Conservation (phyloP, 2,329 filamentous ascomycete genomes). For the Fusarium sp. region DNA sequence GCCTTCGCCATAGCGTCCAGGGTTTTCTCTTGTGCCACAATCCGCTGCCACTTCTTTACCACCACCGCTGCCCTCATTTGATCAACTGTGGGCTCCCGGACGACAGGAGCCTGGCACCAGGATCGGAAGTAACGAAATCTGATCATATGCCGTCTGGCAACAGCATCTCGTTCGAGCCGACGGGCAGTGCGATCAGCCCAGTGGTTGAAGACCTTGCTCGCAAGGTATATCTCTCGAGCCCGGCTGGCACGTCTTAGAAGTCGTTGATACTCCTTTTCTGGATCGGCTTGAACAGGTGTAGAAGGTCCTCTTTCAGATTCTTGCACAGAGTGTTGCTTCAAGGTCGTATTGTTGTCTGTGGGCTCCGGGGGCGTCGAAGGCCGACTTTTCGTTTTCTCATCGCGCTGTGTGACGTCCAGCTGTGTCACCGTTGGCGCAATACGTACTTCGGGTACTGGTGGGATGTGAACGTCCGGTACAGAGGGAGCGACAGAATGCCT, state of each 20-base stretch:
- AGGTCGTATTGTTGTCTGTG: background rate
- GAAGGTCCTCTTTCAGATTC: constrained; percentile 14
- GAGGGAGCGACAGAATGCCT: background rate
- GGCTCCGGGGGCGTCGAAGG: constrained; percentile 15
- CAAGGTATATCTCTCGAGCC: constrained; percentile 74
- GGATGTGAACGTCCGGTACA: constrained; percentile 3
- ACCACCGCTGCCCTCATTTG: constrained; percentile 47
- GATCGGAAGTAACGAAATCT: constrained; percentile 61
- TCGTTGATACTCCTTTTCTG: constrained; percentile 33
- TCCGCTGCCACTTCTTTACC: constrained; percentile 51
- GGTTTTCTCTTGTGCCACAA: constrained; percentile 44
- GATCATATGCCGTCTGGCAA: constrained; percentile 78
- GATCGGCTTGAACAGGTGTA: constrained; percentile 16
- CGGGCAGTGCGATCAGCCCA: constrained; percentile 77
- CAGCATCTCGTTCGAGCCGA: constrained; percentile 73
- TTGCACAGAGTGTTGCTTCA: constrained; percentile 6
- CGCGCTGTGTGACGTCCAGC: constrained; percentile 1
- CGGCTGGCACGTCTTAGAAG: constrained; percentile 66
- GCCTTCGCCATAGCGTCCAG: constrained; percentile 43
- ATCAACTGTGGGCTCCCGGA: constrained; percentile 47
- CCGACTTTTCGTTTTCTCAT: constrained; percentile 19
- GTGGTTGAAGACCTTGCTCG: constrained; percentile 53
- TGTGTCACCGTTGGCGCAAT: constrained; percentile 7
- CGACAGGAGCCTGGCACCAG: constrained; percentile 51
- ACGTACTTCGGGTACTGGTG: background rate